Evolutionary conservation across 768 basidiomycete species (phyloP), one percentile per base, ranked within the genome.

Genomic region (Aureoboletus auriporus): DNA sequence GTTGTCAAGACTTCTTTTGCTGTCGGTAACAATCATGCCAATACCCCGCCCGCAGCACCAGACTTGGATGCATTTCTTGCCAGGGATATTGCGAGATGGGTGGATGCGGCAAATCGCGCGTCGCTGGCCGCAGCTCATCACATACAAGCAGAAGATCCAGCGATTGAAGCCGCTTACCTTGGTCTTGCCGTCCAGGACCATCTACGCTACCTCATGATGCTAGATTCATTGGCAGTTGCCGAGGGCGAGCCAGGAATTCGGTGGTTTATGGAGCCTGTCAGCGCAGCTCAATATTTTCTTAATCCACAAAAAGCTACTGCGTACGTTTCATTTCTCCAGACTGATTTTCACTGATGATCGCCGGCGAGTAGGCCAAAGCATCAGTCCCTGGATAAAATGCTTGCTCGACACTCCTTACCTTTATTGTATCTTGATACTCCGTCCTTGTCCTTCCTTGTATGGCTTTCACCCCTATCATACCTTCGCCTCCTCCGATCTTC

Each of bases 1-100:
- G 76, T 71, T 35, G 78, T 88, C 55, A 90, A 87, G 62, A 86
- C 84, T 2, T 82, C 86, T 8, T 89, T 86, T 63, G 89, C 86
- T 1, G 73, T 80, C 28, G 59, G 66, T 23, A 65, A 69, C 30
- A 67, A 72, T n/a, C 73, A 69, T 38, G 69, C 76, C 3, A 77
- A 70, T 31, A 75, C 76, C 6, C 43, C 64, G 5, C 80, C 82
- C 2, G 65, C 70, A 28, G 60, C 64, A 39, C 65, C 64, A 40
- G 62, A 66, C 26, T 63, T 90, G 46, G 86, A 91, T 59, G 75
- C 73, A 11, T 82, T 88, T 60, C 69, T 91, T 30, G 71, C 72
- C 6, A 69, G 72, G 39, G 74, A 71, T 41, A 75, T 90, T 13
- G 73, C 77, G 39, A 71, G 64, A 20, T 89, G 84, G 60, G 75